A percentile compares a stretch with the other conserved stretches of the same genome.
These are phyloP conservation scores for Dryas octopetala DNA, from an alignment of 306 rosid species.

Conservation along the genomic window DNA sequence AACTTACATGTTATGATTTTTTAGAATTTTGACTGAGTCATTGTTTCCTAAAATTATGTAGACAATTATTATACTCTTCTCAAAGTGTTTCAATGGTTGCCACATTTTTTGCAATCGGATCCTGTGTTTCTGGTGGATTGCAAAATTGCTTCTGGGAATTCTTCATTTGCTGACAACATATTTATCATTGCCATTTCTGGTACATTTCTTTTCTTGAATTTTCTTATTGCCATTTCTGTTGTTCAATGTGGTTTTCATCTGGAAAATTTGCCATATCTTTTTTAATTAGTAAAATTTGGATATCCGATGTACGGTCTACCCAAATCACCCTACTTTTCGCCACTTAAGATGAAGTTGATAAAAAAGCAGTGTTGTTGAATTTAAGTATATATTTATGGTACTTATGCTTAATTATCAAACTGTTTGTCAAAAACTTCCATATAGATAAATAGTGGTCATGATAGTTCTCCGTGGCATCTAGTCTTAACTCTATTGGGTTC, in stretches of 20 bases:
- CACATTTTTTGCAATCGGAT: constrained; percentile 41
- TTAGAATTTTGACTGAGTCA: constrained; percentile 20
- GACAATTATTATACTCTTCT: constrained; percentile 55
- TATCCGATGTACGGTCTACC: background rate
- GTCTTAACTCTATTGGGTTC: background rate
- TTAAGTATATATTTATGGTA: background rate
- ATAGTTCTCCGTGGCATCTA: background rate
- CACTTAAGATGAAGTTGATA: background rate
- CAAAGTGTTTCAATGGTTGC: constrained; percentile 45
- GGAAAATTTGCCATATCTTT: background rate
- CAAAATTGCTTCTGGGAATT: constrained; percentile 50
- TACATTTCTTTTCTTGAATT: constrained; percentile 22
- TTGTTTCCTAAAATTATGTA: constrained; percentile 35
- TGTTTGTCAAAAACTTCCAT: background rate
- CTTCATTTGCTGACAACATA: constrained; percentile 46
- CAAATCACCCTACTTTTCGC: background rate
- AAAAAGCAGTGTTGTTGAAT: background rate
- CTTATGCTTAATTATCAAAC: background rate
- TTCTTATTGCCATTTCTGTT: constrained; percentile 16
- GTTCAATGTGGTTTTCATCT: constrained; percentile 17
- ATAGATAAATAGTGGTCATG: background rate
- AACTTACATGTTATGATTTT: constrained; percentile 3
- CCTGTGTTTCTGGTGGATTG: constrained; percentile 83
- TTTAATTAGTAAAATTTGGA: background rate
- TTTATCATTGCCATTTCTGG: constrained; percentile 54